Percentiles rank a stretch among this genome's conserved stretches.
Evolutionary conservation across 176 grass and related monocot species (phyloP).

Genomic region (Juncus effusus): DNA sequence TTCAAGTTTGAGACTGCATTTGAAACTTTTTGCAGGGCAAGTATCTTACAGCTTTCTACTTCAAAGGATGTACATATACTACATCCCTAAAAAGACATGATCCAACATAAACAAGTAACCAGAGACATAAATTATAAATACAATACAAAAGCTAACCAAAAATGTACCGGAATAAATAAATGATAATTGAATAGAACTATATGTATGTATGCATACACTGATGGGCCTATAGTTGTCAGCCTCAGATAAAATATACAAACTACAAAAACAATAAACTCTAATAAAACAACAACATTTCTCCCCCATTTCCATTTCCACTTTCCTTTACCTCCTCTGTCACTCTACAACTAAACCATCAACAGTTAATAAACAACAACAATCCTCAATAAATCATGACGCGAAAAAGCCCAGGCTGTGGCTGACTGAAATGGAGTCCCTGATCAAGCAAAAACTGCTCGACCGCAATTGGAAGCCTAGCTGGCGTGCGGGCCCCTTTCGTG

Average conservation of each 20-base stretch:
- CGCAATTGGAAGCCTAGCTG: slow-evolving; percentile 66
- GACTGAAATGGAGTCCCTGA: slow-evolving; percentile 70
- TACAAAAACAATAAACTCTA: slow-evolving; percentile 73
- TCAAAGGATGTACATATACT: too few relatives aligned
- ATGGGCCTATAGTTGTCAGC: slow-evolving; percentile 60
- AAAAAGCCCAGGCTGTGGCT: slow-evolving; percentile 79
- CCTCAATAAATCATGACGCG: slow-evolving; percentile 45
- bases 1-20: too few relatives aligned
- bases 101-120: too few relatives aligned
- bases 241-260: slow-evolving; percentile 52
- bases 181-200: slow-evolving; percentile 77
- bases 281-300: slow-evolving; percentile 39
- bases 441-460: slow-evolving; percentile 84
- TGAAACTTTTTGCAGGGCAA: too few relatives aligned
- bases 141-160: too few relatives aligned
- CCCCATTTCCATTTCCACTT: slow-evolving; percentile 24
- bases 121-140: too few relatives aligned
- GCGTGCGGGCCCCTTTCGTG: slow-evolving; percentile 79
- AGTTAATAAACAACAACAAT: slow-evolving; percentile 32
- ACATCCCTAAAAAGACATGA: too few relatives aligned
- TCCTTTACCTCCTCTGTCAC: slow-evolving; percentile 15
- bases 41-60: too few relatives aligned
- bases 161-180: slow-evolving; percentile 26
- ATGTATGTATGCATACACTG: slow-evolving; percentile 58
- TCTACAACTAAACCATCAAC: slow-evolving; percentile 20